These are phyloP conservation scores for Quercus parvula DNA, from an alignment of 306 rosid species.

Conservation along the genomic window DNA sequence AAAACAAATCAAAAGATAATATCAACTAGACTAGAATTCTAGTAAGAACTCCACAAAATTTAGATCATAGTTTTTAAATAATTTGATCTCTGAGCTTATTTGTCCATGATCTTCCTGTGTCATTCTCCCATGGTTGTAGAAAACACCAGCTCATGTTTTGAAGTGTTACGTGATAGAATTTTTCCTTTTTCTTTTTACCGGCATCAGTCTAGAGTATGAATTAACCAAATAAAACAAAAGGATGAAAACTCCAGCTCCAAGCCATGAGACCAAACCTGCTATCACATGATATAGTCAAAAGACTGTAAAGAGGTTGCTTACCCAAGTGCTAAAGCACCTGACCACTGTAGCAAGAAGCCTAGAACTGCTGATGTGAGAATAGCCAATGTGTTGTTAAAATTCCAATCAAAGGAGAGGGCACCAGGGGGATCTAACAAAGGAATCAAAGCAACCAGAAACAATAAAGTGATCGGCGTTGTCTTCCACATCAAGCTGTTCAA, in stretches of 20 bases:
- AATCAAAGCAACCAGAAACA: constrained; percentile 55
- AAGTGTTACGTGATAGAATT: no score
- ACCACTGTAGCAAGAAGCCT: constrained; percentile 94
- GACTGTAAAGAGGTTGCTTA: constrained; percentile 33
- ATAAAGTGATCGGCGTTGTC: constrained; percentile 75
- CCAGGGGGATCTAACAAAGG: constrained; percentile 88
- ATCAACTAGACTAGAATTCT: no score
- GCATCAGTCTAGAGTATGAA: neutral
- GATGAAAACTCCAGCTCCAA: neutral
- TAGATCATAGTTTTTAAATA: no score
- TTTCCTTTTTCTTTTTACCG: neutral
- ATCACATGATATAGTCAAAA: neutral
- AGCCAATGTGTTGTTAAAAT: constrained; percentile 46
- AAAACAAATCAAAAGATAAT: no score
- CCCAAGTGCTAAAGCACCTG: constrained; percentile 91
- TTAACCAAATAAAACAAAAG: neutral
- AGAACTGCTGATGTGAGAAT: constrained; percentile 71
- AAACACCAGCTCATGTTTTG: no score
- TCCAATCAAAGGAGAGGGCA: constrained; percentile 65
- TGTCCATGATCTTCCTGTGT: no score
- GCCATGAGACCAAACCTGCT: constrained; percentile 1
- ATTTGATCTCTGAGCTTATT: no score
- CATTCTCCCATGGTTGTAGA: no score
- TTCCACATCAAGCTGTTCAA: constrained; percentile 85
- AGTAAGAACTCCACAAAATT: no score